Base-by-base conservation (phyloP, 495 filamentous ascomycete species). In the Zalerion maritima region DNA sequence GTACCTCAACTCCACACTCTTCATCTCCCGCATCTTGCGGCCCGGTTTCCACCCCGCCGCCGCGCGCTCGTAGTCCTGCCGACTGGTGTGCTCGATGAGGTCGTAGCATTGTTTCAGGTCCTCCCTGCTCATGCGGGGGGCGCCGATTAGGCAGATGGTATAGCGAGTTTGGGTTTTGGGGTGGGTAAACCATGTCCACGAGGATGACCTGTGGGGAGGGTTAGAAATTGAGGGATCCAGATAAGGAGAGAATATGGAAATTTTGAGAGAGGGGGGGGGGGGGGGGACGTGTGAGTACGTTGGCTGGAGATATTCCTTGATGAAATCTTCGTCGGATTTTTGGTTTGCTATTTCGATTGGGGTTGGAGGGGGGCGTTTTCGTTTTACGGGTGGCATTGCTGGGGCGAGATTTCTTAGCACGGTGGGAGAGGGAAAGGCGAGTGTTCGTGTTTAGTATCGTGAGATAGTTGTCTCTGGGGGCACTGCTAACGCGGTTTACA, bases 11-110 rank as follows among this genome's bases (percentile, higher is more conserved):
- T 77, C 78, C 0, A 66, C 58, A 2, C 84, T 60, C 22, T 52
- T 55, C 82, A 92, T 92, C 57, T 94, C 84, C 34, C 61, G 58
- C 18, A 50, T 43, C 51, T 94, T 94, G 21, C 67, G 67, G 2
- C 35, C 32, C 0, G 78, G 67, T 7, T 73, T 73, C 85, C 85
- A 94, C 26, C 77, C 78, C 1, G 31, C 34, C 16, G 59, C 52
- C 0, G 78, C 82, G 9, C 56, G 41, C 24, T 68, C 62, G 47
- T 94, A 94, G 34, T 73, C 72, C 3, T 49, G 38, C 2, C 57
- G 45, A 29, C 78, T 85, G 0, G 81, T 85, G n/a, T 54, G 49
- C 44, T 75, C 66, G 37, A 94, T 64, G 11, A 94, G 60, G 15
- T 54, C 32, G 46, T 81, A 80, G 50, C 84, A 92, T 1, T 65